Percentiles rank a stretch among this genome's conserved stretches.
Conservation (phyloP, 208 protist species). For the Blastocrithidia nonstop region DNA sequence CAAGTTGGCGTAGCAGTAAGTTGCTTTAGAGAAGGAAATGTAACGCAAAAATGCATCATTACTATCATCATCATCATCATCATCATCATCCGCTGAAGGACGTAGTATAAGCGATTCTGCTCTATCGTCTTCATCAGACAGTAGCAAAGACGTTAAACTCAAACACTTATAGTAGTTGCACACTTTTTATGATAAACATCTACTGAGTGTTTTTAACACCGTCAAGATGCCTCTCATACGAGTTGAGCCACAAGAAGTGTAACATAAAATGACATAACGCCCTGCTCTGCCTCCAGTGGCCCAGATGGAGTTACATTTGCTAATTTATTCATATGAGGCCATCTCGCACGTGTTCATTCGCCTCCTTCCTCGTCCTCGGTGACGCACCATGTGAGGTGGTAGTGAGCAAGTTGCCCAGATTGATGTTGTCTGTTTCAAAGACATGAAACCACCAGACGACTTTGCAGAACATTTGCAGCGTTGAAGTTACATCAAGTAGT, state of each 20-base stretch:
- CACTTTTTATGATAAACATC: constrained; percentile 32
- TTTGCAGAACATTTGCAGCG: constrained; percentile 56
- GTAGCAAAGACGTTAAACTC: not conserved
- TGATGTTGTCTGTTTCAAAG: constrained; percentile 38
- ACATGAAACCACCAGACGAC: constrained; percentile 10
- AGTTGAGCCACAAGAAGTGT: constrained; percentile 35
- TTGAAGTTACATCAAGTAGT: constrained; percentile 81
- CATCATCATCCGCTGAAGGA: not conserved
- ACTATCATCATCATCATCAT: not conserved
- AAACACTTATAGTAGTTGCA: not conserved
- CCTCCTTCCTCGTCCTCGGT: constrained; percentile 43
- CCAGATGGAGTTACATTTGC: constrained; percentile 71
- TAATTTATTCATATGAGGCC: constrained; percentile 45
- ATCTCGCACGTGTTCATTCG: constrained; percentile 58
- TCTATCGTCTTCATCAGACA: too few species aligned
- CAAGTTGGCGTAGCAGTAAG: constrained; percentile 29
- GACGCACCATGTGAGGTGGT: constrained; percentile 32
- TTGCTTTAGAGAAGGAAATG: constrained; percentile 17
- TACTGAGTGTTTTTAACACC: constrained; percentile 57
- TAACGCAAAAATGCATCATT: constrained; percentile 7
- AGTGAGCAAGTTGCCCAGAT: constrained; percentile 69
- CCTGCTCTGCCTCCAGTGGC: constrained; percentile 52
- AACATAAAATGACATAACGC: not conserved
- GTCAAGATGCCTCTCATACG: constrained; percentile 49
- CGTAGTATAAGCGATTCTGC: not conserved